Conservation (phyloP, 768 basidiomycete genomes). For the Tylopilus cervinicoccineus region DNA sequence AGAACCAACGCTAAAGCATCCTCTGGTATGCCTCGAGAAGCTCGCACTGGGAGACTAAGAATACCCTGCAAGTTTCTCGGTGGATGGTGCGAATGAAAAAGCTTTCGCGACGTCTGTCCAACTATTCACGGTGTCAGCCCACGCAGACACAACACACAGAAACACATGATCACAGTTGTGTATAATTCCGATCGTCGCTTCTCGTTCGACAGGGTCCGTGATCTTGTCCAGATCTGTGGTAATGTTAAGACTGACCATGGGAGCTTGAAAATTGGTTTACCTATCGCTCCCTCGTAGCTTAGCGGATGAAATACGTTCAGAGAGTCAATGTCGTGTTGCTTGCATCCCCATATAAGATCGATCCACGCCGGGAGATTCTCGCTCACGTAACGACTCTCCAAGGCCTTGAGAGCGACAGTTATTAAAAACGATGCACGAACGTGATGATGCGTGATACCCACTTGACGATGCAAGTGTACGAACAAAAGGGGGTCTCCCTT, state of each 20-base stretch:
- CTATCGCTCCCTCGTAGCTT: conserved; percentile 89
- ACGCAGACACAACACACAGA: not conserved
- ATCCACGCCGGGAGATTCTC: conserved; percentile 86
- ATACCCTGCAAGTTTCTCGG: conserved; percentile 66
- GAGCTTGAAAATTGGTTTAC: conserved; percentile 31
- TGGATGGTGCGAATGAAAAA: conserved; percentile 78
- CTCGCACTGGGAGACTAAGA: conserved; percentile 67
- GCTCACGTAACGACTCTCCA: conserved; percentile 86
- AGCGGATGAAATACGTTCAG: conserved; percentile 90
- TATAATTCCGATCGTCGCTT: conserved; percentile 92
- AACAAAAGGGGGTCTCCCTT: conserved; percentile 80
- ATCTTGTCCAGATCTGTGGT: conserved; percentile 77
- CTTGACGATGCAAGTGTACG: conserved; percentile 70
- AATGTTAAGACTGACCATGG: not conserved
- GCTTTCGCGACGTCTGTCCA: conserved; percentile 87
- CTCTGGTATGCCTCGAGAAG: conserved; percentile 76
- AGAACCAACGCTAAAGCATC: conserved; percentile 69
- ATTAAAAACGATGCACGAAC: not conserved
- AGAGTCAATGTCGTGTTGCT: conserved; percentile 73
- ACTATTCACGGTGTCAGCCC: conserved; percentile 40
- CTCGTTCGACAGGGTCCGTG: conserved; percentile 79
- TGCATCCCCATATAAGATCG: conserved; percentile 88
- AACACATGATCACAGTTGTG: conserved; percentile 71
- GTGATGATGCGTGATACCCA: conserved; percentile 27
- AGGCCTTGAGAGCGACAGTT: conserved; percentile 45